Evolutionary conservation across 73 alveolate genomes (phyloP), one percentile per base, ranked within the genome.

Genomic region (Durusdinium trenchii): DNA sequence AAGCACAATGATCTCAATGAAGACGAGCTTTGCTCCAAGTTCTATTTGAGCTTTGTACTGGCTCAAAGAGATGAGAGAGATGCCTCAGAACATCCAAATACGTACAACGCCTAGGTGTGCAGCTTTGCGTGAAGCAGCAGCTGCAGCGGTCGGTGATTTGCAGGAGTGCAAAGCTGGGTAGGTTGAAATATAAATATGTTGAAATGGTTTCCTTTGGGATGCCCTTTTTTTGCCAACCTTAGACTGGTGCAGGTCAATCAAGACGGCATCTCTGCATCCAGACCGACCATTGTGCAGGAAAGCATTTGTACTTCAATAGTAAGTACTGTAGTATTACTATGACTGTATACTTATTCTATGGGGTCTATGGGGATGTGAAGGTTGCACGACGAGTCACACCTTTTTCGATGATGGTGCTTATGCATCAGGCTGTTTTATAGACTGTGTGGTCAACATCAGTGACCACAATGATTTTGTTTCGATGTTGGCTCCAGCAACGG

Each of bases 81-180:
- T 57, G 28, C 79, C 79, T 9, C n/a, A 64, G 38, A 64, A 16
- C 79, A 64, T 64, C 42, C 79, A 64, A 64, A 38, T 14, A 7
- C 54, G 16, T 26, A 7, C 36, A 6, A n/a, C 18, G 36, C 75
- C 76, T 42, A 91, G 97, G 97, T 43, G 47, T 35, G 52, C 89
- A 16, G 97, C 97, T 2, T 35, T 91, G 54, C 54, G 97, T 52
- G 97, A 64, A 71, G 97, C 97, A 48, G 95, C 95, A 16, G 89
- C 97, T 69, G 97, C 97, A 28, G 97, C 97, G n/a, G 76, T 91
- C 7, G 94, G 51, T 48, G 48, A 47, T 14, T 9, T 69, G 30
- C 92, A 45, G 46, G 92, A 69, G 47, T 9, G 50, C 40, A 23
- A 30, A 28, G 47, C 51, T 82, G 50, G 92, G 32, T 3, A 0